Evolutionary conservation across 202 grass and related monocot species (phyloP).

Genomic region (Cymbopogon flexuosus): DNA sequence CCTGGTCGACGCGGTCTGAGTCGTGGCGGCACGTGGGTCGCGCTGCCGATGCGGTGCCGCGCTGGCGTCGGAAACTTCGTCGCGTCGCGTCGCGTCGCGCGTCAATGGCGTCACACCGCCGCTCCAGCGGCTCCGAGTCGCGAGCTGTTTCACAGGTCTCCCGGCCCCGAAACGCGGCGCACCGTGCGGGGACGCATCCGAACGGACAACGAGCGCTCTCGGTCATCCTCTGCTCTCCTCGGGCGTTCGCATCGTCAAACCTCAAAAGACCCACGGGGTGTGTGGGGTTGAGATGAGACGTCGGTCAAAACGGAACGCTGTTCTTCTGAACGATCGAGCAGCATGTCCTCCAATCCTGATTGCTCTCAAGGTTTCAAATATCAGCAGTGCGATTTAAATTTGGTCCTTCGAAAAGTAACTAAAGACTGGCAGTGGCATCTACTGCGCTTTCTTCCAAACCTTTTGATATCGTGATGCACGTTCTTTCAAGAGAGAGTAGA

Average conservation of each 20-base stretch:
- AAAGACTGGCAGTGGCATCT: background rate
- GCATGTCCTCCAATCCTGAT: background rate
- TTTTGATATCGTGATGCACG: no score
- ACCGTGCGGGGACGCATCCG: background rate
- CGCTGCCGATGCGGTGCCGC: background rate
- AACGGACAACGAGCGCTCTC: background rate
- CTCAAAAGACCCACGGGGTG: no score
- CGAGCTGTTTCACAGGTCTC: background rate
- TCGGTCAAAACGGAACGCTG: no score
- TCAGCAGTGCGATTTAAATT: no score
- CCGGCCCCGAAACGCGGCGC: background rate
- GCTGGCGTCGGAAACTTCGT: slow-evolving; percentile 30
- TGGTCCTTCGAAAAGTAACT: background rate
- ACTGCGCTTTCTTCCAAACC: no score
- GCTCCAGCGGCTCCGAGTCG: background rate
- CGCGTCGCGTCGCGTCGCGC: background rate
- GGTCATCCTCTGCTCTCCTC: no score
- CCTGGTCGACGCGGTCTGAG: background rate
- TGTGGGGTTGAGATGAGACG: no score
- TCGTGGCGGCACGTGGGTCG: background rate
- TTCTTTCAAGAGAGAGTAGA: no score
- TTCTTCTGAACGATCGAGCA: no score
- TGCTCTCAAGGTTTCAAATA: background rate
- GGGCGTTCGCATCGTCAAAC: no score
- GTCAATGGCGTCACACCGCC: background rate